Evolutionary conservation across 2,329 filamentous ascomycete genomes (phyloP), one percentile per base, ranked within the genome.

Genomic region (Fusarium sp.): DNA sequence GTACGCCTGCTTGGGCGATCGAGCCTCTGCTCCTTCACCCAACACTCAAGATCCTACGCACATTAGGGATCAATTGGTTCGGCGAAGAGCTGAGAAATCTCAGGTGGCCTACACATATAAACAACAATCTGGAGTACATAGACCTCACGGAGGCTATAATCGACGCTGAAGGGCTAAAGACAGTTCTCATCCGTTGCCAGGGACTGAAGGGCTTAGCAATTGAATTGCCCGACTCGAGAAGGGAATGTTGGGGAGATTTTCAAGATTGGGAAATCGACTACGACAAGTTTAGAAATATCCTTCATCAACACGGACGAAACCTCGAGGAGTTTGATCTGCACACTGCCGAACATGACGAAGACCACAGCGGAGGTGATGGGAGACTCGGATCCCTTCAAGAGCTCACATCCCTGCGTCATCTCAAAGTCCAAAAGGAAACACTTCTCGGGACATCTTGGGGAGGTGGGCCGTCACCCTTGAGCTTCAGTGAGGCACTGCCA

Each of bases 351-450:
- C 47, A 37, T 8, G 11, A 39, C 4, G 7, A 7, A 13, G 4
- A 3, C 3, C 17, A 33, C 23, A 11, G 5, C 2, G 0, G 13
- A 5, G n/a, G 25, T 0, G 37, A 43, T 0, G 66, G 56, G 9
- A 33, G 11, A 6, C 10, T 70, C 4, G 53, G 52, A 5, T 57
- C 53, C 7, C 63, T 70, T 7, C 23, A 5, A 27, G 25, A 45
- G 3, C 37, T 70, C 8, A 45, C 1, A 5, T 57, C n/a, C 3
- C 39, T 66, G 2, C 25, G 18, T 27, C 39, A 55, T 20, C 42
- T 70, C 3, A 49, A n/a, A 10, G 8, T 49, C 11, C 35, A 31
- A 2, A 31, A 29, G 21, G 20, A 15, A 1, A 20, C 43, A 3
- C 33, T 69, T 18, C 9, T 63, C 9, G 55, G 43, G 6, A 3